Conservation (phyloP, 2,329 filamentous ascomycete genomes). For the Sclerotinia spermophila region DNA sequence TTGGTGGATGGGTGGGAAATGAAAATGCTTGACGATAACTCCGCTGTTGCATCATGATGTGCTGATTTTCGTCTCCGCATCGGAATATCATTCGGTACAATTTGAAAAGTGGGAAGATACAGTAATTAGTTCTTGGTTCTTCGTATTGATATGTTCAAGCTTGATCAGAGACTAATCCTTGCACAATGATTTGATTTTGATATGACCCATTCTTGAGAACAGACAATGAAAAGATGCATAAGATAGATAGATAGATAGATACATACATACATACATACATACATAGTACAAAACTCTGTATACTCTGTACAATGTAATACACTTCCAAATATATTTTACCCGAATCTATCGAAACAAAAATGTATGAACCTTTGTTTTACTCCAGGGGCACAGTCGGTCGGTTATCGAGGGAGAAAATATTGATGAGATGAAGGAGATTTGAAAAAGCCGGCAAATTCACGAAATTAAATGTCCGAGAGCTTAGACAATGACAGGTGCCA, state of each 20-base stretch:
- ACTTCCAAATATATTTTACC: neutral
- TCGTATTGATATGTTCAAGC: neutral
- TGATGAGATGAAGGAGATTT: neutral
- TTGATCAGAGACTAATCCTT: neutral
- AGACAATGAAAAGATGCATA: neutral
- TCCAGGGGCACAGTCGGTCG: neutral
- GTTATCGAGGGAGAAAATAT: slow-evolving; percentile 7
- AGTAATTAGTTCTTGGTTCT: no score
- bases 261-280: no score
- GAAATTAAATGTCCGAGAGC: slow-evolving; percentile 11
- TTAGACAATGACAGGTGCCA: slow-evolving; percentile 5
- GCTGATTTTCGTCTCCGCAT: slow-evolving; percentile 4
- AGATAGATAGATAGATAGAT: no score
- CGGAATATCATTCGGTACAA: neutral
- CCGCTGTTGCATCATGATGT: slow-evolving; percentile 13
- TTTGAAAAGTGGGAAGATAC: neutral
- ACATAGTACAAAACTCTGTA: no score
- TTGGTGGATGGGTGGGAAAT: neutral
- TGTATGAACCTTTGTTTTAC: slow-evolving; percentile 1
- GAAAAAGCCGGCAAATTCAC: slow-evolving; percentile 1
- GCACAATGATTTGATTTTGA: neutral
- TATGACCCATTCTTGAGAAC: neutral
- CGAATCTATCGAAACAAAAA: neutral
- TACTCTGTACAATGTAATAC: no score
- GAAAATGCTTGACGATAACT: neutral